A percentile compares a stretch with the other conserved stretches of the same genome.
Evolutionary conservation across 768 basidiomycete species (phyloP).

Genomic region (Tricholoma sp.): DNA sequence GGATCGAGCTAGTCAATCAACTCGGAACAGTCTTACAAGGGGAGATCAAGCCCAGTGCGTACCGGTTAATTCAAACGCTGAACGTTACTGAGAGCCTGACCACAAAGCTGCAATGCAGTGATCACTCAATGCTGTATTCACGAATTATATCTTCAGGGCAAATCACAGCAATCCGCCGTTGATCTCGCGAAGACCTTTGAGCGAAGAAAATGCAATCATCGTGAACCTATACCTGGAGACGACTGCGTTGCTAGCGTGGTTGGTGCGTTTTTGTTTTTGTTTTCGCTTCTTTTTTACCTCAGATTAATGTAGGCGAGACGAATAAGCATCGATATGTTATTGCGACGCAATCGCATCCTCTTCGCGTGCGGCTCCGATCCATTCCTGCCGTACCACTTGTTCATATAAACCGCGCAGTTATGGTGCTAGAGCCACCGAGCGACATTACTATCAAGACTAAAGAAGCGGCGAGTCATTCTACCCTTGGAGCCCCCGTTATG

Average conservation of each 20-base stretch:
- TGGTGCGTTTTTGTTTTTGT: constrained; percentile 46
- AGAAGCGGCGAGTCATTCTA: constrained; percentile 37
- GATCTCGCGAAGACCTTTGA: constrained; percentile 94
- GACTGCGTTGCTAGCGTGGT: constrained; percentile 81
- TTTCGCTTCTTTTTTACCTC: not conserved
- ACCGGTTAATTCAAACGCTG: constrained; percentile 1
- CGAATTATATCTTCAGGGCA: constrained; percentile 84
- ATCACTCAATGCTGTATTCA: constrained; percentile 98
- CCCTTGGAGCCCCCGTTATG: not conserved
- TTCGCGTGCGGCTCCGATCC: constrained; percentile 62
- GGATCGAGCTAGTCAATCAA: constrained; percentile 74
- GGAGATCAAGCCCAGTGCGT: constrained; percentile 86
- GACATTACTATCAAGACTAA: constrained; percentile 71
- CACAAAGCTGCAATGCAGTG: constrained; percentile 64
- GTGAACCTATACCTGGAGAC: constrained; percentile 76
- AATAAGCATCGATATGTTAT: constrained; percentile 94
- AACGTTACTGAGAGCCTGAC: constrained; percentile 23
- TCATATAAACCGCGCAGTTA: constrained; percentile 87
- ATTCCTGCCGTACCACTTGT: constrained; percentile 87
- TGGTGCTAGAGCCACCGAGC: constrained; percentile 89
- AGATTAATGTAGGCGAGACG: constrained; percentile 46
- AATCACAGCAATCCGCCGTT: constrained; percentile 63
- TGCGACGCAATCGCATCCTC: constrained; percentile 73
- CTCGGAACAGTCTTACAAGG: constrained; percentile 78
- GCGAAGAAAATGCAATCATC: constrained; percentile 91